phyloP scores from a whole-genome alignment of 2,329 filamentous ascomycete species.

The Fusarium chaquense region DNA sequence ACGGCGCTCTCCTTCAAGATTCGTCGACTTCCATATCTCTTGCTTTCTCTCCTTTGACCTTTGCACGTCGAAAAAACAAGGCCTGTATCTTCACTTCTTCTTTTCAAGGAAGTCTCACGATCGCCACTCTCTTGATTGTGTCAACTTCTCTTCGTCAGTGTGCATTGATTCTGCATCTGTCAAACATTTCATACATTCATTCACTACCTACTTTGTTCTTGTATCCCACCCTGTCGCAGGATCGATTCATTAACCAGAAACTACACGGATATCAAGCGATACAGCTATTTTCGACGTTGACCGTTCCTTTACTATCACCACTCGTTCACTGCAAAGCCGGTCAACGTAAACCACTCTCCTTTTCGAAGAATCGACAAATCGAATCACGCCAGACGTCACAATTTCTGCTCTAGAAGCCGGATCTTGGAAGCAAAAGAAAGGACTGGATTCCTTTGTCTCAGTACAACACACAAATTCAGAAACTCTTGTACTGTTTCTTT shows the following conservation, averaged over 20 bases:
- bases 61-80: slow-evolving; percentile 37
- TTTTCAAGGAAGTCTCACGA: slow-evolving; percentile 38
- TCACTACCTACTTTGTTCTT: slow-evolving; percentile 19
- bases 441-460: slow-evolving; percentile 48
- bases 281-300: slow-evolving; percentile 49
- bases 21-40: slow-evolving; percentile 27
- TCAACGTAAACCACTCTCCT: slow-evolving; percentile 35
- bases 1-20: slow-evolving; percentile 15
- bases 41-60: slow-evolving; percentile 41
- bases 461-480: slow-evolving; percentile 28
- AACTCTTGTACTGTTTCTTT: slow-evolving; percentile 23
- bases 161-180: slow-evolving; percentile 32
- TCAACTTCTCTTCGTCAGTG: slow-evolving; percentile 30
- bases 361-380: slow-evolving; percentile 32
- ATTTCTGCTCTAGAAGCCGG: slow-evolving; percentile 36
- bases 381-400: slow-evolving; percentile 32
- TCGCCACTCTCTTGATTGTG: slow-evolving; percentile 41
- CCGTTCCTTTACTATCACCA: slow-evolving; percentile 43
- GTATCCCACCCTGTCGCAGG: slow-evolving; percentile 46
- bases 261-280: slow-evolving; percentile 40
- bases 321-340: slow-evolving; percentile 30
- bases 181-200: slow-evolving; percentile 13
- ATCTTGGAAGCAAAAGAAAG: slow-evolving; percentile 38
- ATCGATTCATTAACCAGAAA: slow-evolving; percentile 42
- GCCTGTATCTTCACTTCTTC: slow-evolving; percentile 45